Base-by-base conservation (phyloP, 225 moss, liverwort and hornwort species). In the Marchantia paleacea region DNA sequence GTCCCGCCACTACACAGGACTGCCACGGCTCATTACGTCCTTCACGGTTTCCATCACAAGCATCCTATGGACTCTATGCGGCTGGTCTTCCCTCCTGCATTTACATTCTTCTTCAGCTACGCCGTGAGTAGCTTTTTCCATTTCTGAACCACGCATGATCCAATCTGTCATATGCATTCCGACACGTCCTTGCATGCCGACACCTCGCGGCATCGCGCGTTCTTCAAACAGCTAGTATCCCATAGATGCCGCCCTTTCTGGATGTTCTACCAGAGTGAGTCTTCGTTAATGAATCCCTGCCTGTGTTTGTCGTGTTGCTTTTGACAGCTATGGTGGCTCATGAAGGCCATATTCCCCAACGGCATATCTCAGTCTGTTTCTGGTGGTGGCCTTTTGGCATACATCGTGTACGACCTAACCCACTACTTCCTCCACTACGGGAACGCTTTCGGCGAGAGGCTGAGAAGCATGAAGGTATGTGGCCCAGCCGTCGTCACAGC, bases 31-130 rank as follows among this genome's bases (percentile, higher is more conserved):
- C 97, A 97, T 71, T 97, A 92, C 53, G 50, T 91, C n/a, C 87
- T 95, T 8, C 97, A 97, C 53, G 97, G 97, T 47, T 97, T 95
- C 77, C 97, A 97, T 58, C 97, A 95, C 84, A 95, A 97, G 86
- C 90, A 93, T 67, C 97, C 97, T 8, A 95, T 95, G 95, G 95
- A 95, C 10, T 85, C 85, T 0, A 84, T 92, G 72, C 91, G 97
- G 1, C 86, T 97, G 2, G 97, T 97, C 20, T 92, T 97, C 55
- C 97, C 97, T 11, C 97, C 97, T 0, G 89, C 86, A 12, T 79
- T 89, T 50, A 85, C 86, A 12, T n/a, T 61, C n/a, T 80, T 86
- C 51, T 84, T 89, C 25, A 81, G 84, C n/a, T 54, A 81, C 11
- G 30, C 57, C 1, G 85, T 88, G 69, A 79, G 85, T 83, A 25